phyloP scores from a whole-genome alignment of 2,329 filamentous ascomycete genomes.

The Fusarium luffae region DNA sequence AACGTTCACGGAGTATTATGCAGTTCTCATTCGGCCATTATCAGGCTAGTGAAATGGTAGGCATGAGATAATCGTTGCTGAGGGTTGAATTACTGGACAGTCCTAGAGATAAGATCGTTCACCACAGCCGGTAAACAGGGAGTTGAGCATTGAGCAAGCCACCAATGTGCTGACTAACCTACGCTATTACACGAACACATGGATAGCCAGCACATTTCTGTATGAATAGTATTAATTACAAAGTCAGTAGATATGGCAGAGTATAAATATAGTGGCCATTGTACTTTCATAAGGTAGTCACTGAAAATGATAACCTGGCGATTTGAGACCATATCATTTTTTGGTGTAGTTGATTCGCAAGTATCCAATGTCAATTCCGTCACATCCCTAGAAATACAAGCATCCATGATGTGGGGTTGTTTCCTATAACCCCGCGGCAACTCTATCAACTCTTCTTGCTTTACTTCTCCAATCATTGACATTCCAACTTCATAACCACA shows the following conservation, averaged over 20 bases:
- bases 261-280: too few relatives aligned
- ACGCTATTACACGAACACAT: background rate
- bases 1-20: background rate
- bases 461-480: background rate
- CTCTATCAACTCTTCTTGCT: constrained; percentile 5
- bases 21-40: background rate
- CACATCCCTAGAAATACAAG: background rate
- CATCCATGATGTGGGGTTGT: constrained; percentile 29
- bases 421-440: constrained; percentile 37
- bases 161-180: constrained; percentile 19
- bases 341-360: background rate
- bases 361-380: background rate
- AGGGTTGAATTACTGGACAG: constrained; percentile 13
- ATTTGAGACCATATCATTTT: background rate
- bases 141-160: constrained; percentile 10
- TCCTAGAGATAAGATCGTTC: background rate
- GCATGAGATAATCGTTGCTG: constrained; percentile 11
- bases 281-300: background rate
- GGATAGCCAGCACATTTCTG: background rate
- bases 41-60: background rate
- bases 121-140: background rate
- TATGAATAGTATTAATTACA: too few relatives aligned
- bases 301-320: background rate
- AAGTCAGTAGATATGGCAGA: background rate
- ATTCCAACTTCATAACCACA: background rate